Percentiles rank a stretch among this genome's conserved stretches.
phyloP scores from a whole-genome alignment of 305 asterid genomes.

The Fraxinus nigra region DNA sequence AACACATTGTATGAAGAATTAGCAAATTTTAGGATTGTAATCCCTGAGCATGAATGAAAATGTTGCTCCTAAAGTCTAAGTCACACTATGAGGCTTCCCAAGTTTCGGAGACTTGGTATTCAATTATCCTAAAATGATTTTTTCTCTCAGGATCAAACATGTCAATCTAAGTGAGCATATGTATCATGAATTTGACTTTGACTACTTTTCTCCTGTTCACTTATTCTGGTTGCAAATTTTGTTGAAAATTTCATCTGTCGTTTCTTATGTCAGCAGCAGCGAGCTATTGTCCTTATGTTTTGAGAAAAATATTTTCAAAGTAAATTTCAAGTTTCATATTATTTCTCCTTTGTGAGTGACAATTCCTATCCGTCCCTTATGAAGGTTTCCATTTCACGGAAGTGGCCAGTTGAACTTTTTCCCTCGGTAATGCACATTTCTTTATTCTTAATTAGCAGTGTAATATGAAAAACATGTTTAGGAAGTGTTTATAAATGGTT shows the following conservation, averaged over 20 bases:
- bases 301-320: background rate
- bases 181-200: background rate
- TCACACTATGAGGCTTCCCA: background rate
- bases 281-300: background rate
- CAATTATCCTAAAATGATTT: background rate
- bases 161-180: background rate
- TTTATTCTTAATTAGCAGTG: background rate
- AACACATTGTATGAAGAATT: background rate
- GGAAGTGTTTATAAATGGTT: background rate
- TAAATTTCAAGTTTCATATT: background rate
- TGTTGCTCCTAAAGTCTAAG: background rate
- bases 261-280: background rate
- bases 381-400: background rate
- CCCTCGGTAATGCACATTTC: background rate
- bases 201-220: background rate
- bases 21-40: background rate
- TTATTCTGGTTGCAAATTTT: background rate
- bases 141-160: background rate
- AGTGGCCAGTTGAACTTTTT: background rate
- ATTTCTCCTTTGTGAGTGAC: background rate
- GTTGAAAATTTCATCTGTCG: background rate
- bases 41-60: background rate
- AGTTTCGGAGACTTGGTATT: background rate
- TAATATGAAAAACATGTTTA: background rate
- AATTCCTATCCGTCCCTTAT: background rate